Base-by-base conservation (phyloP, 202 grass and related monocot species). In the Schoenoplectus triqueter region DNA sequence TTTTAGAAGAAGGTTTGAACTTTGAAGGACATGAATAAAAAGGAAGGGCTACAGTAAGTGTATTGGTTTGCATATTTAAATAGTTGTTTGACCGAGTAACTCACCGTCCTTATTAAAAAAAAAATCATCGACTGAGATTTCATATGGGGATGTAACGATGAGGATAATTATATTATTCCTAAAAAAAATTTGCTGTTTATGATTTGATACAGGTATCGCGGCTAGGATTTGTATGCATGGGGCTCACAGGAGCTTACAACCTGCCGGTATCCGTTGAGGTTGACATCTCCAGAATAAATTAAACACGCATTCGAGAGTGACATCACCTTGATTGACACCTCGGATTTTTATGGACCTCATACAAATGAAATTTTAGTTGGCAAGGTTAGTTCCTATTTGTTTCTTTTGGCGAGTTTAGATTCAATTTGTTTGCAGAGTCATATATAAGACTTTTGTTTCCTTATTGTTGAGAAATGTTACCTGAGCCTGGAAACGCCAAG, bases 291-390 rank as follows among this genome's bases (percentile, higher is more conserved):
- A 22, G 81, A n/a, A 73, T 88, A 75, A 72, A 31, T 31, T 31
- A 31, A 85, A 42, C 73, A 85, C 22, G 82, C 66, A 15, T 85
- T 88, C 49, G 64, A 51, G 1, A 42, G 39, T 2, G 65, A 75
- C 22, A 85, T 88, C 19, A 88, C 73, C 18, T 88, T 88, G 66
- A 75, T 88, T 69, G 82, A 88, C 54, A 85, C 87, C 82, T 48
- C 74, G 4, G 81, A 88, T 64, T 0, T 17, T 5, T 88, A 88
- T 4, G 86, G 86, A 73, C 72, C 81, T 3, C 59, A 49, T 6
- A 88, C 86, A 11, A 72, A 72, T 46, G 85, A 81, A 13, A 72
- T 81, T 80, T 69, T 86, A 46, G 7, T 86, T 41, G 85, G 85
- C 22, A 81, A 86, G 50, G 85, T 86, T 2, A 19, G 45, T 72